phyloP scores from a whole-genome alignment of 2,329 filamentous ascomycete genomes.

The Fusarium irregulare region DNA sequence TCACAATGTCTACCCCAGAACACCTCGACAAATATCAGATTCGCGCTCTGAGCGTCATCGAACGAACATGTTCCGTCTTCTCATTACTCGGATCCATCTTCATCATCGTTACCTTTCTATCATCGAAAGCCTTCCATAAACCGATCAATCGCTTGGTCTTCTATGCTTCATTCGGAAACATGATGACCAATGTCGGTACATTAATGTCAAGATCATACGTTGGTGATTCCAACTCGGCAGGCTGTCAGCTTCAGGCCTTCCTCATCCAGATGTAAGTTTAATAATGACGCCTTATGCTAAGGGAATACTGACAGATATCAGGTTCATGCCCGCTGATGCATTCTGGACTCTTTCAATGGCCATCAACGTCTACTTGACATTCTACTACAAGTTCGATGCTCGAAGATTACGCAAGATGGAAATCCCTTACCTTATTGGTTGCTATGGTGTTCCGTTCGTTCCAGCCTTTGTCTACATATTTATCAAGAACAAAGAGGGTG shows the following conservation, averaged over 20 bases:
- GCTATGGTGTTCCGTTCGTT: conserved; percentile 79
- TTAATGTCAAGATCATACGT: conserved; percentile 75
- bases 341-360: conserved; percentile 86
- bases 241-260: conserved; percentile 80
- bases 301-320: conserved; percentile 50
- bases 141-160: conserved; percentile 90
- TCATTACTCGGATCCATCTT: conserved; percentile 78
- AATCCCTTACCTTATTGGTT: conserved; percentile 73
- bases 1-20: conserved; percentile 33
- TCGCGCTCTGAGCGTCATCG: conserved; percentile 68
- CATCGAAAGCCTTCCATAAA: conserved; percentile 79
- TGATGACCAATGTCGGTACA: conserved; percentile 81
- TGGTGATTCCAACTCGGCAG: conserved; percentile 57
- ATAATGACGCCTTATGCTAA: not conserved
- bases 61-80: conserved; percentile 75
- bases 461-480: conserved; percentile 77
- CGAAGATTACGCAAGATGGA: conserved; percentile 74
- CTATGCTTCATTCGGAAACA: conserved; percentile 84
- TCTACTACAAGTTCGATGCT: conserved; percentile 79
- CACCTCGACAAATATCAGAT: conserved; percentile 54
- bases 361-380: conserved; percentile 83
- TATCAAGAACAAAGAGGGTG: conserved; percentile 62
- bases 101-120: conserved; percentile 76
- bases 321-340: conserved; percentile 82
- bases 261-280: conserved; percentile 80